Base-by-base conservation (phyloP, 306 rosid genomes). In the Begonia loranthoides region DNA sequence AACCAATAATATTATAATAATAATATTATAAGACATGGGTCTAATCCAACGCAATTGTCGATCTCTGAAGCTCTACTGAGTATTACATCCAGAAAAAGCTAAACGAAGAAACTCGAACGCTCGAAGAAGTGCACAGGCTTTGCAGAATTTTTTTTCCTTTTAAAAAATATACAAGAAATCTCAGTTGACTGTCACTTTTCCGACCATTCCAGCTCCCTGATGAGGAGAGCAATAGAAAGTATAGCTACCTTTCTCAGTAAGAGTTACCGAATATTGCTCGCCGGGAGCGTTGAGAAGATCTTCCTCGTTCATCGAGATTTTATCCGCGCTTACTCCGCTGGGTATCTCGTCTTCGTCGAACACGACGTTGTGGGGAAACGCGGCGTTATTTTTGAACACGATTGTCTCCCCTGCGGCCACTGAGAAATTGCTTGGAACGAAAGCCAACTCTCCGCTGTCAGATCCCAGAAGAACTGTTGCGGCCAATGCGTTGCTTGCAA, bases 321-420 rank as follows among this genome's bases (percentile, higher is more conserved):
- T 75, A 0, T 55, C 5, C 0, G 57, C 96, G 15, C 82, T 81
- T 3, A 92, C 96, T 0, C 99, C 99, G 5, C 71, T 15, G 0
- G 99, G 99, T 41, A 92, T 4, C 50, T 67, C 96, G 49, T 92
- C 99, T 70, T 92, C 99, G 51, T 92, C 94, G 54, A 92, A 92
- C 11, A 92, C 70, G 49, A 92, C 50, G 63, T 92, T 92, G 80
- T 92, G 99, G 0, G 99, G 99, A 68, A 86, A 92, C 1, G 94
- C 99, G 7, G 94, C 96, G 41, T 92, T 92, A 87, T 92, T 92
- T 88, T 86, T 86, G 94, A 92, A 92, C 52, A 63, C 74, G 34
- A 92, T 80, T 55, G 66, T 63, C 4, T 92, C 99, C 0, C 99
- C 99, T 0, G 96, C 0, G 47, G 34, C 4, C 10, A 92, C 46